phyloP scores from a whole-genome alignment of 768 basidiomycete species.

The Leccinum disarticulatum region DNA sequence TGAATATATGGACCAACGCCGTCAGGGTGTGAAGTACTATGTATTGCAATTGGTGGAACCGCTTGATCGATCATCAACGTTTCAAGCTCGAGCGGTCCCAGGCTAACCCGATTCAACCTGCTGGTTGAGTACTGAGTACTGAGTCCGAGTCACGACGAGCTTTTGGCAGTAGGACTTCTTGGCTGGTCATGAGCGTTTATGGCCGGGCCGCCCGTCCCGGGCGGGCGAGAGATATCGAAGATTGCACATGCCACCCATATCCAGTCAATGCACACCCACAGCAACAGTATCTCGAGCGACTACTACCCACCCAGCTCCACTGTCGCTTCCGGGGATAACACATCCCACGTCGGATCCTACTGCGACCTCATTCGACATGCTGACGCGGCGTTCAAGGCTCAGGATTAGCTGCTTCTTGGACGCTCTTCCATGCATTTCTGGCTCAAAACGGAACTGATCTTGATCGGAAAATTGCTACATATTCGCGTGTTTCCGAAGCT shows the following conservation, averaged over 20 bases:
- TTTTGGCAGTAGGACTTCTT: not conserved
- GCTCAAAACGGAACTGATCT: constrained; percentile 1
- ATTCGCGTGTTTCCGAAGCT: not conserved
- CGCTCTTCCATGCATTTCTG: constrained; percentile 1
- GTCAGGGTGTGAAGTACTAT: not conserved
- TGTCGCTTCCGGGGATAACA: not conserved
- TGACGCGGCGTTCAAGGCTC: not conserved
- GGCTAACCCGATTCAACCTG: not conserved
- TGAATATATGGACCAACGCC: not conserved
- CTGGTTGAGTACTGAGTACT: not conserved
- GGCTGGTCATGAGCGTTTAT: not conserved
- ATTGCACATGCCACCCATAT: not conserved
- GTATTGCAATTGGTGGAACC: not conserved
- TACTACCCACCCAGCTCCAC: not conserved
- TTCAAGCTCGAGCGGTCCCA: not conserved
- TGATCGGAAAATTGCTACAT: constrained; percentile 3
- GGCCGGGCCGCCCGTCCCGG: constrained; percentile 11
- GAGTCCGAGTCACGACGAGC: not conserved
- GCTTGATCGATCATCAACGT: not conserved
- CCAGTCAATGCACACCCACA: not conserved
- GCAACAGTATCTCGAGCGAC: not conserved
- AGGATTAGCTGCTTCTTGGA: not conserved
- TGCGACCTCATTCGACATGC: not conserved
- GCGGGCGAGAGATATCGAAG: constrained; percentile 5
- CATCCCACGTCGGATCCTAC: not conserved